Conservation (phyloP, 306 rosid genomes). For the Cucurbita moschata region DNA sequence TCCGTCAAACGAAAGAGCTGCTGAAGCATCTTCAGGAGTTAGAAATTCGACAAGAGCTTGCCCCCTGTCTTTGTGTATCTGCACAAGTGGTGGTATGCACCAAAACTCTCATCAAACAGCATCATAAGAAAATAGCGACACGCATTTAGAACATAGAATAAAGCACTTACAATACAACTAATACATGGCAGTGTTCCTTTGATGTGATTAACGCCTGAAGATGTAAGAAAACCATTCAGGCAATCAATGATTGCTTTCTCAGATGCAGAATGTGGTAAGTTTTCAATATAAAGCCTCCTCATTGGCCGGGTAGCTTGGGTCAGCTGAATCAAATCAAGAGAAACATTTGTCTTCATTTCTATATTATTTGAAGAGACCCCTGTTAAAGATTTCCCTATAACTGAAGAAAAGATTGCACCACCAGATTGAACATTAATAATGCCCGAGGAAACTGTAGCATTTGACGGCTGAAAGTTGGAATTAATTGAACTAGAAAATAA, state of each 20-base stretch:
- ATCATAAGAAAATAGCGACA: conserved; percentile 4
- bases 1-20: conserved; percentile 85
- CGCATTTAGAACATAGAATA: not conserved
- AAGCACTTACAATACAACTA: conserved; percentile 65
- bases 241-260: conserved; percentile 66
- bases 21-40: conserved; percentile 78
- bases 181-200: conserved; percentile 75
- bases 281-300: conserved; percentile 91
- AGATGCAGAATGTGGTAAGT: conserved; percentile 60
- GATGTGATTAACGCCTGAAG: conserved; percentile 42
- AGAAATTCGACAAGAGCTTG: conserved; percentile 93
- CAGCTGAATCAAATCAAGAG: conserved; percentile 62
- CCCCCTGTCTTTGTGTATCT: conserved; percentile 68
- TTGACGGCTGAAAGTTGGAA: conserved; percentile 35
- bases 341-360: conserved; percentile 33
- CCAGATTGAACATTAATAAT: conserved; percentile 25
- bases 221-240: conserved; percentile 51
- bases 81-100: conserved; percentile 23
- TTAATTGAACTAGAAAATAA: conserved; percentile 30
- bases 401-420: conserved; percentile 30
- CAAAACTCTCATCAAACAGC: not conserved
- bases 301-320: conserved; percentile 86
- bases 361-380: conserved; percentile 19
- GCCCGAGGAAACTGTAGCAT: conserved; percentile 22
- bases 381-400: conserved; percentile 21